Percentiles rank a stretch among this genome's conserved stretches.
These are phyloP conservation scores for Boletus subparvulus DNA, from an alignment of 768 basidiomycete species.

Conservation along the genomic window DNA sequence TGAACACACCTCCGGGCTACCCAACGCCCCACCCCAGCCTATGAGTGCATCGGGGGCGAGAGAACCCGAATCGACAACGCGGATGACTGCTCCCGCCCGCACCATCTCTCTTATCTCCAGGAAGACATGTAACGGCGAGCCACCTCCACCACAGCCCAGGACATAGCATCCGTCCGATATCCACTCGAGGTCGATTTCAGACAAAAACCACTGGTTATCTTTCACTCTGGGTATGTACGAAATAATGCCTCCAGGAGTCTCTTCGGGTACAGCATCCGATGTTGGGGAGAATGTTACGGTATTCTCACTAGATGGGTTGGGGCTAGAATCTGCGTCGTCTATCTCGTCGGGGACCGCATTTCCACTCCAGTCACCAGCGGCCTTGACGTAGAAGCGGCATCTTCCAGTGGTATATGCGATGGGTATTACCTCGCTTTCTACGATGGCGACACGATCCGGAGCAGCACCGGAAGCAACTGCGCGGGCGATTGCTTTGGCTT, in stretches of 20 bases:
- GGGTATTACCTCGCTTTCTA: conserved; percentile 57
- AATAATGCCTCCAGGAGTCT: conserved; percentile 28
- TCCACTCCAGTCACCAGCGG: conserved; percentile 51
- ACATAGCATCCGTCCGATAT: conserved; percentile 64
- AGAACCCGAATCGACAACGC: conserved; percentile 45
- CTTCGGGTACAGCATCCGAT: conserved; percentile 7
- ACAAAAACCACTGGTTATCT: conserved; percentile 44
- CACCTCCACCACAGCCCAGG: conserved; percentile 64
- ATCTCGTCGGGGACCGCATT: conserved; percentile 20
- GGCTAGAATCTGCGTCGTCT: conserved; percentile 11
- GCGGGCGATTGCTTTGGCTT: conserved; percentile 39
- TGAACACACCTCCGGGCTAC: conserved; percentile 40
- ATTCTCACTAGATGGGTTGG: conserved; percentile 5
- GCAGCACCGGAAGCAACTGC: conserved; percentile 49
- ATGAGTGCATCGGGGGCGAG: conserved; percentile 44
- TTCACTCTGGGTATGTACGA: conserved; percentile 40
- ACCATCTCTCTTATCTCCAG: conserved; percentile 53
- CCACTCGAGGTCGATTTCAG: conserved; percentile 53
- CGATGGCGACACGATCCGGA: conserved; percentile 43
- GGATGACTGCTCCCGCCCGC: conserved; percentile 45
- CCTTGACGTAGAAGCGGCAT: conserved; percentile 54
- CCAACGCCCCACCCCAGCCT: conserved; percentile 43
- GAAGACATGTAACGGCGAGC: conserved; percentile 53
- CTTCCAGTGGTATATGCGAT: conserved; percentile 34
- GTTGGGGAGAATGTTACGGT: neutral